Evolutionary conservation across 2,329 filamentous ascomycete species (phyloP), one percentile per base, ranked within the genome.

Genomic region (Elsinoe fawcettii): DNA sequence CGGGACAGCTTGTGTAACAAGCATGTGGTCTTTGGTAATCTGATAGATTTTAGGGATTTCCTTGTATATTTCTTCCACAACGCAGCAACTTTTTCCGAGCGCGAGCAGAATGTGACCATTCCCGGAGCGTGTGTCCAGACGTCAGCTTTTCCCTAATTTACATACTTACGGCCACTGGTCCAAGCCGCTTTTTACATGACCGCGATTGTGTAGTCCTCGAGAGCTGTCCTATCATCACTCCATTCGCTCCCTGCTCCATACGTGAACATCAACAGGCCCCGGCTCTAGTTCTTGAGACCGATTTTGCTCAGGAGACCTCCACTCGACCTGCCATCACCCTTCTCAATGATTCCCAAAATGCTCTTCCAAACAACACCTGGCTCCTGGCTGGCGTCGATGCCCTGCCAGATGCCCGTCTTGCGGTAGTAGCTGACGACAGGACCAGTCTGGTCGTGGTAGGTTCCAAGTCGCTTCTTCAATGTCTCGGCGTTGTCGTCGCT

Each of bases 341-440:
- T 72, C 66, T 83, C 79, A 70, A 99, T 92, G 66, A 96, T 85
- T 67, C 84, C 83, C 62, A 97, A 79, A 72, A 99, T 78, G 72
- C 85, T 89, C 80, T 90, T 91, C 93, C 93, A 99, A 61, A 99
- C 93, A 74, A 91, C 86, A 49, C 89, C 88, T 18, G 93, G 93
- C 76, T 96, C 86, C 79, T 99, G 90, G 78, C 88, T 95, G 63
- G 93, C 93, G 72, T 99, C 93, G 67, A 99, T 83, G 62, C 87
- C 87, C 74, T 86, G 87, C 93, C 93, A 99, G 79, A 99, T 96
- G 65, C 91, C 91, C 51, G 88, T 95, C 76, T 90, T 90, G 77
- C 95, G 88, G 83, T 99, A 99, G 81, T 99, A 99, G 59, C 84
- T 81, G 62, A 96, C 91, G 51, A 99, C 93, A 18, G 93, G 93